Percentiles rank a stretch among this genome's conserved stretches.
phyloP scores from a whole-genome alignment of 169 alveolate genomes.

The Hepatocystis sp. region DNA sequence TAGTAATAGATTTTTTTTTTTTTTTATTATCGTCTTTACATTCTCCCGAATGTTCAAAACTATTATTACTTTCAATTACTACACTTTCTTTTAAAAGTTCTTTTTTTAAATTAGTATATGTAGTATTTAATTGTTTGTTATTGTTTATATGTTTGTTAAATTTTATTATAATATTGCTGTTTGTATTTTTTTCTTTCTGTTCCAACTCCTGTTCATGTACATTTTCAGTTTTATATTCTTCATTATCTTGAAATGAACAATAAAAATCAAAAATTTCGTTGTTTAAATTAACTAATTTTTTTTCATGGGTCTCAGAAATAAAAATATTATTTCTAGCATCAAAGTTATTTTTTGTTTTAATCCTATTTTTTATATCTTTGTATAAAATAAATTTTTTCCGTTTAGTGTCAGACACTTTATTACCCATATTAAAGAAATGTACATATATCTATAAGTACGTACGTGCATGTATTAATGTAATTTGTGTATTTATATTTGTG shows the following conservation, averaged over 20 bases:
- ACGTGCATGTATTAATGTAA: no score
- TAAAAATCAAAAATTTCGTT: slow-evolving; percentile 38
- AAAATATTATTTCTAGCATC: slow-evolving; percentile 27
- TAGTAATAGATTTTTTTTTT: no score
- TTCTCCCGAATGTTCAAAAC: no score
- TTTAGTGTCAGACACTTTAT: slow-evolving; percentile 41
- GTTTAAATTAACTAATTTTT: slow-evolving; percentile 8
- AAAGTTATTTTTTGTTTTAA: slow-evolving; percentile 34
- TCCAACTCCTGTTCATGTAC: background rate
- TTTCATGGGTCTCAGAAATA: slow-evolving; percentile 25
- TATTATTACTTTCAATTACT: no score
- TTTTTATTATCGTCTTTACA: no score
- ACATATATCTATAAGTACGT: background rate
- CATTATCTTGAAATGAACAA: background rate
- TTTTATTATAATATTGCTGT: no score
- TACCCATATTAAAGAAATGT: slow-evolving; percentile 21
- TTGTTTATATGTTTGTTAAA: no score
- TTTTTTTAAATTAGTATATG: no score
- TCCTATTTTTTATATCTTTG: slow-evolving; percentile 51
- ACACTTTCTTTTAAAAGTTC: no score
- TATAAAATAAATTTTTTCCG: slow-evolving; percentile 50
- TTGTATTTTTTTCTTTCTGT: background rate
- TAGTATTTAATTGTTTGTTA: no score
- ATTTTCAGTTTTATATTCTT: slow-evolving; percentile 1
- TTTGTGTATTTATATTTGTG: no score